These are phyloP conservation scores for Wickerhamiella kurtzmanii DNA, from an alignment of 805 yeast genomes.

Conservation along the genomic window DNA sequence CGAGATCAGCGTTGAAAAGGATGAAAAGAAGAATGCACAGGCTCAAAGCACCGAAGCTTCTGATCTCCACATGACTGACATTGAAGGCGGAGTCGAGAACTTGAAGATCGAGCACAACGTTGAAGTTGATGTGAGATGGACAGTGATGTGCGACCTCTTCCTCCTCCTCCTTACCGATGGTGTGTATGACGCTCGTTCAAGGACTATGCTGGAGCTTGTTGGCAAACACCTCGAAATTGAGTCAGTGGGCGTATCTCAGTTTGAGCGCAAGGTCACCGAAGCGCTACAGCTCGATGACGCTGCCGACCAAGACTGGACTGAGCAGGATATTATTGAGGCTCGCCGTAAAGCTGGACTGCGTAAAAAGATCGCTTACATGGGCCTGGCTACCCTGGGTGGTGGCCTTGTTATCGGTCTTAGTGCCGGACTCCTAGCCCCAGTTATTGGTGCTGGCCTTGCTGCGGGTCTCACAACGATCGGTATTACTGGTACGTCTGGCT, in stretches of 20 bases:
- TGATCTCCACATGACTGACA: background rate
- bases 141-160: slow-evolving; percentile 81
- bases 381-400: slow-evolving; percentile 93
- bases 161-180: slow-evolving; percentile 69
- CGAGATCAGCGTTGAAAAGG: slow-evolving; percentile 31
- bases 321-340: slow-evolving; percentile 48
- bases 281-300: slow-evolving; percentile 79
- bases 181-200: slow-evolving; percentile 76
- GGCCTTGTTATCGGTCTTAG: slow-evolving; percentile 86
- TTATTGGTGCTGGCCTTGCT: slow-evolving; percentile 95
- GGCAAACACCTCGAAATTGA: slow-evolving; percentile 47
- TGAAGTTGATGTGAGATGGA: slow-evolving; percentile 74
- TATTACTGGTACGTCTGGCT: slow-evolving; percentile 82
- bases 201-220: slow-evolving; percentile 60
- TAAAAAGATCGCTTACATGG: slow-evolving; percentile 71
- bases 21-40: background rate
- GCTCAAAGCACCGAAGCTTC: background rate
- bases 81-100: slow-evolving; percentile 2
- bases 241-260: slow-evolving; percentile 64
- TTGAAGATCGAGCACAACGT: slow-evolving; percentile 8
- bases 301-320: slow-evolving; percentile 67
- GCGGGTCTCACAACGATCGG: slow-evolving; percentile 95
- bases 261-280: slow-evolving; percentile 82
- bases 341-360: slow-evolving; percentile 55
- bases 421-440: slow-evolving; percentile 93